Evolutionary conservation across 176 grass and related monocot genomes (phyloP).

Genomic region (Oryza punctata): DNA sequence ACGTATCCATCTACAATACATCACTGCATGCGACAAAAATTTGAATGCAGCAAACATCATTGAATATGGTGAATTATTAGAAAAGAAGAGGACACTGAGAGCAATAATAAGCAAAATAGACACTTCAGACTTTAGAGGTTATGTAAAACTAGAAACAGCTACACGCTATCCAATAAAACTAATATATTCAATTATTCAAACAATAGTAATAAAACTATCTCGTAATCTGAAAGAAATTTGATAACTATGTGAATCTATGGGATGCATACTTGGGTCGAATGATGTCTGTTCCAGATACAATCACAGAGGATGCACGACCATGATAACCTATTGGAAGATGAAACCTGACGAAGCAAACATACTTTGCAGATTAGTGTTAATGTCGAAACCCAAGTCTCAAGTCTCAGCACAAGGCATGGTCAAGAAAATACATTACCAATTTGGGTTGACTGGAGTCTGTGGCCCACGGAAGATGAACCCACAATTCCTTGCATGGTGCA

Average conservation of each 20-base stretch:
- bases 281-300: conserved; percentile 89
- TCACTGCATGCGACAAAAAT: background rate
- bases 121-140: conserved; percentile 1
- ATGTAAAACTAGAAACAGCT: conserved; percentile 14
- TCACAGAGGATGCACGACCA: conserved; percentile 86
- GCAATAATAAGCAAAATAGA: background rate
- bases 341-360: conserved; percentile 62
- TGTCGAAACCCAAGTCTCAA: background rate
- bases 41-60: background rate
- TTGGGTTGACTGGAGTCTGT: conserved; percentile 72
- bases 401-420: background rate
- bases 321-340: conserved; percentile 90
- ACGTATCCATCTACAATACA: conserved; percentile 3
- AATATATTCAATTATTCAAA: background rate
- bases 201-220: background rate
- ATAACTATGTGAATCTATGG: conserved; percentile 10
- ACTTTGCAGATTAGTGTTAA: conserved; percentile 1
- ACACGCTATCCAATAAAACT: background rate
- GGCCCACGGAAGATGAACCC: conserved; percentile 89
- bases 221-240: background rate
- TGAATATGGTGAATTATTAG: background rate
- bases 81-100: background rate
- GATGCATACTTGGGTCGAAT: conserved; percentile 76
- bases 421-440: conserved; percentile 67
- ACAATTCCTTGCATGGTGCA: conserved; percentile 92